These are phyloP conservation scores for Usnea hakonensis DNA, from an alignment of 495 filamentous ascomycete genomes.

Conservation along the genomic window DNA sequence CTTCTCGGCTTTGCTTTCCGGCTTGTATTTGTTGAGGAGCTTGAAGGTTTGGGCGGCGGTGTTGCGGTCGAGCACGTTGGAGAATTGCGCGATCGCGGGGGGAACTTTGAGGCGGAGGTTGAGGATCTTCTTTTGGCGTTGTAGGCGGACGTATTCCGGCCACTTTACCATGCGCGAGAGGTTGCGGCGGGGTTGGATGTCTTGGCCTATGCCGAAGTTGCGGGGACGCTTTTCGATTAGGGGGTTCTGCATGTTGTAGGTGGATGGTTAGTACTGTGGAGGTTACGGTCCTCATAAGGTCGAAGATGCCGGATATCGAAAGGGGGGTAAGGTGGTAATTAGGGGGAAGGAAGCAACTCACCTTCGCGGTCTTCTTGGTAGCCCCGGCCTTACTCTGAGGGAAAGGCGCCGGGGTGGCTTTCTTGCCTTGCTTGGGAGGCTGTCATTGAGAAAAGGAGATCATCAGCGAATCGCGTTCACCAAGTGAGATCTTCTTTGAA, in stretches of 20 bases:
- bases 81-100: slow-evolving; percentile 96
- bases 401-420: slow-evolving; percentile 92
- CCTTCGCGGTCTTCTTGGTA: slow-evolving; percentile 93
- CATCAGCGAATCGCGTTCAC: slow-evolving; percentile 83
- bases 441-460: slow-evolving; percentile 99
- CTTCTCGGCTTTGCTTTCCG: slow-evolving; percentile 99
- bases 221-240: slow-evolving; percentile 95
- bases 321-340: not conserved
- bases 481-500: slow-evolving; percentile 74
- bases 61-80: slow-evolving; percentile 95
- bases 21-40: slow-evolving; percentile 98
- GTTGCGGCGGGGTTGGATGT: slow-evolving; percentile 96
- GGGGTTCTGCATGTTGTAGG: slow-evolving; percentile 64
- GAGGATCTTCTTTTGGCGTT: slow-evolving; percentile 99
- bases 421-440: slow-evolving; percentile 93
- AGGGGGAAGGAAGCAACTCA: slow-evolving; percentile 42
- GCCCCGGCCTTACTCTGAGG: slow-evolving; percentile 81
- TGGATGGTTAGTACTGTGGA: slow-evolving; percentile 31
- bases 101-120: slow-evolving; percentile 98
- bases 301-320: not conserved
- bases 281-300: slow-evolving; percentile 8
- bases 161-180: slow-evolving; percentile 99
- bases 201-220: slow-evolving; percentile 99
- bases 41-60: slow-evolving; percentile 94
- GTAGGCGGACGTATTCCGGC: slow-evolving; percentile 97